Conservation (phyloP, 805 yeast genomes). For the Yarrowia sp. region DNA sequence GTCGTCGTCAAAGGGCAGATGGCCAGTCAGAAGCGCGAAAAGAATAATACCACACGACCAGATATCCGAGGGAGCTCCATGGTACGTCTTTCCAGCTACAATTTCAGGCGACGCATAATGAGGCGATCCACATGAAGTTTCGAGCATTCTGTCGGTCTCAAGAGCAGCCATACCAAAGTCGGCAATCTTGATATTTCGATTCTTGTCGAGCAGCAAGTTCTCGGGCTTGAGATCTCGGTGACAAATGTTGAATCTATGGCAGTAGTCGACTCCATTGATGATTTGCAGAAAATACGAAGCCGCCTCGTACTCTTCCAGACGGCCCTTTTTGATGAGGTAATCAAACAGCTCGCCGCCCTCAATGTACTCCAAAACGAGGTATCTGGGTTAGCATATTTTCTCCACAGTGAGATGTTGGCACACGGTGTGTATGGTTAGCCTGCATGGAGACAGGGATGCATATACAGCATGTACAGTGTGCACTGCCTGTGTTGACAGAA, state of each 20-base stretch:
- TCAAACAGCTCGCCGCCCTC: conserved; percentile 98
- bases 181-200: conserved; percentile 91
- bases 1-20: conserved; percentile 96
- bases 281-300: conserved; percentile 87
- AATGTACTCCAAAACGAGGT: conserved; percentile 90
- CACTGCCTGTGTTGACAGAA: conserved; percentile 2
- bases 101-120: conserved; percentile 99
- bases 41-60: conserved; percentile 98
- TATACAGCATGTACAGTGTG: conserved; percentile 11
- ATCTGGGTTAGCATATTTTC: conserved; percentile 47
- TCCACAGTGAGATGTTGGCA: no score
- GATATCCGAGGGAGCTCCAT: conserved; percentile 95
- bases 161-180: conserved; percentile 99
- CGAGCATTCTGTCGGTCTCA: conserved; percentile 81
- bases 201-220: conserved; percentile 76
- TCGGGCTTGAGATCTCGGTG: conserved; percentile 89
- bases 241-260: conserved; percentile 85
- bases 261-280: conserved; percentile 79
- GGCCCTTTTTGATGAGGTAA: conserved; percentile 85
- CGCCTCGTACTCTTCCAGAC: conserved; percentile 88
- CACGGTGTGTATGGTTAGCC: conserved; percentile 13
- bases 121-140: conserved; percentile 97
- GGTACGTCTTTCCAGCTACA: conserved; percentile 92
- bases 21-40: conserved; percentile 92
- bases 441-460: conserved; percentile 21